Conservation (phyloP, 768 basidiomycete species). For the Rhizopogon salebrosus region DNA sequence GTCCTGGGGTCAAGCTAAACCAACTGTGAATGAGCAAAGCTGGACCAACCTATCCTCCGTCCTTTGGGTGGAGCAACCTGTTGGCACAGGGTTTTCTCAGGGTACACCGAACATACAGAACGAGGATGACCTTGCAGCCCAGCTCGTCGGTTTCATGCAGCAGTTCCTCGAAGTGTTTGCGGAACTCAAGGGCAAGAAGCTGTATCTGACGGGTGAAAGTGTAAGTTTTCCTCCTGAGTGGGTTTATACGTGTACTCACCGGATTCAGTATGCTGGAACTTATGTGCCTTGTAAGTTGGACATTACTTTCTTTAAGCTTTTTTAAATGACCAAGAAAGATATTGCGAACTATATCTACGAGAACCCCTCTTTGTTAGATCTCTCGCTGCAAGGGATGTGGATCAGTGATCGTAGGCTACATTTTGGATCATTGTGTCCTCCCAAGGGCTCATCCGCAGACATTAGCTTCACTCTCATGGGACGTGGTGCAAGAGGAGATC, state of each 20-base stretch:
- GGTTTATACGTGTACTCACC: background rate
- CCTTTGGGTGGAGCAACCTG: slow-evolving; percentile 73
- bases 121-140: slow-evolving; percentile 52
- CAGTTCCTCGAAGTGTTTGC: slow-evolving; percentile 74
- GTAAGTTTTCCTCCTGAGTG: slow-evolving; percentile 35
- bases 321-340: slow-evolving; percentile 34
- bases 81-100: slow-evolving; percentile 75
- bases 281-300: slow-evolving; percentile 50
- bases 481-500: slow-evolving; percentile 62
- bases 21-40: slow-evolving; percentile 60
- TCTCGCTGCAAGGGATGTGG: slow-evolving; percentile 67
- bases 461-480: slow-evolving; percentile 53
- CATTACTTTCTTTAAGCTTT: background rate
- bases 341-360: slow-evolving; percentile 71
- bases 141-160: slow-evolving; percentile 53
- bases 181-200: slow-evolving; percentile 69
- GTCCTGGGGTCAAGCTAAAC: slow-evolving; percentile 56
- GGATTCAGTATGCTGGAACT: slow-evolving; percentile 60
- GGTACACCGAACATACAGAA: slow-evolving; percentile 59
- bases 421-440: background rate
- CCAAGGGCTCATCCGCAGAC: background rate
- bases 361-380: slow-evolving; percentile 44
- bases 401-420: slow-evolving; percentile 58
- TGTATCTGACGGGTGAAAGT: slow-evolving; percentile 71
- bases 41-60: slow-evolving; percentile 79